Percentiles rank a stretch among this genome's conserved stretches.
phyloP scores from a whole-genome alignment of 2,329 filamentous ascomycete species.

The Aspergillus hortae region DNA sequence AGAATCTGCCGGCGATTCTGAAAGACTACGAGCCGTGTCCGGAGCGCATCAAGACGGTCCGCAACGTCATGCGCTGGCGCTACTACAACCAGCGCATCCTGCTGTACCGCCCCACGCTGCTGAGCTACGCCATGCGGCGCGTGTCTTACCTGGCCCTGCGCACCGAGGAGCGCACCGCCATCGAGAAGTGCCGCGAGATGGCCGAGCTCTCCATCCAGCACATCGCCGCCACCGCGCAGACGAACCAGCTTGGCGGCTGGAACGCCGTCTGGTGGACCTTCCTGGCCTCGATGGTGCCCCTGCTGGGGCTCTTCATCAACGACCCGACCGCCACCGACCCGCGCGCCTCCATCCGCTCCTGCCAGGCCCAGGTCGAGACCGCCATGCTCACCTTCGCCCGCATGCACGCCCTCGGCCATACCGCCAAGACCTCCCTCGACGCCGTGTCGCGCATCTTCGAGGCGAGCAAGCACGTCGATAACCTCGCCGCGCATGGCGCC shows the following conservation, averaged over 20 bases:
- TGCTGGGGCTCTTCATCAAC: constrained; percentile 64
- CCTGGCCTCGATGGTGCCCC: constrained; percentile 74
- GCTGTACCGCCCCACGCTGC: constrained; percentile 68
- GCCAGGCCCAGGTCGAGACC: constrained; percentile 56
- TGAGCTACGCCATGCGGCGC: constrained; percentile 59
- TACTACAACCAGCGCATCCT: constrained; percentile 76
- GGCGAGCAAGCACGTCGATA: constrained; percentile 41
- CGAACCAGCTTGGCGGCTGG: constrained; percentile 75
- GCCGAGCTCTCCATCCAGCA: constrained; percentile 70
- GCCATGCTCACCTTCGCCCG: constrained; percentile 39
- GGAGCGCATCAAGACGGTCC: constrained; percentile 65
- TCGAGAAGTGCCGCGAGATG: constrained; percentile 66
- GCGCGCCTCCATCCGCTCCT: constrained; percentile 50
- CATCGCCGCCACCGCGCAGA: constrained; percentile 65
- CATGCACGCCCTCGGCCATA: constrained; percentile 63
- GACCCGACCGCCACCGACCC: constrained; percentile 52
- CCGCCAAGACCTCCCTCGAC: constrained; percentile 60
- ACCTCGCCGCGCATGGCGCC: constrained; percentile 10
- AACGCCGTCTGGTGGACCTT: constrained; percentile 80
- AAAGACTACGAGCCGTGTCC: constrained; percentile 64
- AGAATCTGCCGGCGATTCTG: constrained; percentile 64
- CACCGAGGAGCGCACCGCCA: constrained; percentile 64
- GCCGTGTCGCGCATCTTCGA: constrained; percentile 64
- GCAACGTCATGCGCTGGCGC: constrained; percentile 77
- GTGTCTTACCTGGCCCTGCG: constrained; percentile 49